A percentile compares a stretch with the other conserved stretches of the same genome.
Conservation (phyloP, 495 filamentous ascomycete species). For the Penicillium desertorum region DNA sequence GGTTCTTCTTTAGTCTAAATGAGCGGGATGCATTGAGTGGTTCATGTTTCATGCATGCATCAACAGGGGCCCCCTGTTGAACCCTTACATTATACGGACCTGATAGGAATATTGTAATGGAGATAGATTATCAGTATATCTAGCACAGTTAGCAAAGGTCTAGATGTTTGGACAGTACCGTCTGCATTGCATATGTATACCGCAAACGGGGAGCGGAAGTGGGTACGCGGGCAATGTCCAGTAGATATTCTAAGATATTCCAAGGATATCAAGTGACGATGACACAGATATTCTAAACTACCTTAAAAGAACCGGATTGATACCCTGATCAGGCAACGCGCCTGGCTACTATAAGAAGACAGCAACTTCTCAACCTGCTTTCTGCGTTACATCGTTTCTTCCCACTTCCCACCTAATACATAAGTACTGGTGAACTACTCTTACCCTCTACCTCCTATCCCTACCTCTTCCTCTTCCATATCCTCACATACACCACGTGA, state of each 20-base stretch:
- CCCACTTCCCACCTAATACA: background rate
- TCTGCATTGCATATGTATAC: background rate
- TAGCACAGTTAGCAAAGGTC: background rate
- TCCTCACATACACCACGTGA: too few species aligned
- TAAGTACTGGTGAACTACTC: background rate
- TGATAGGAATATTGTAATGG: background rate
- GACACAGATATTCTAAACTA: too few species aligned
- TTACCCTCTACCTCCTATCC: too few species aligned
- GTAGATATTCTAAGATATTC: too few species aligned
- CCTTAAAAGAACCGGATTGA: background rate
- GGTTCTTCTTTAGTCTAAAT: background rate
- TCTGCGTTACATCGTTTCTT: background rate
- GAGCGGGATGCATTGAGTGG: background rate
- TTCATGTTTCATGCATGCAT: background rate
- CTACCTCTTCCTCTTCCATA: too few species aligned
- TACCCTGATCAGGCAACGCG: conserved; percentile 4
- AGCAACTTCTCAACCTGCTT: background rate
- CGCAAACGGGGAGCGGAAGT: background rate
- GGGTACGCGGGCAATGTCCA: too few species aligned
- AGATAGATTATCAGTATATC: background rate
- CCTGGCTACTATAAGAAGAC: conserved; percentile 1
- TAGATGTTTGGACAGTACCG: background rate
- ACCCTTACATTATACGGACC: background rate
- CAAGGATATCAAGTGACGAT: too few species aligned
- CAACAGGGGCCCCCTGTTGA: background rate